Base-by-base conservation (phyloP, 768 basidiomycete species). In the Phlebiopsis gigantea region DNA sequence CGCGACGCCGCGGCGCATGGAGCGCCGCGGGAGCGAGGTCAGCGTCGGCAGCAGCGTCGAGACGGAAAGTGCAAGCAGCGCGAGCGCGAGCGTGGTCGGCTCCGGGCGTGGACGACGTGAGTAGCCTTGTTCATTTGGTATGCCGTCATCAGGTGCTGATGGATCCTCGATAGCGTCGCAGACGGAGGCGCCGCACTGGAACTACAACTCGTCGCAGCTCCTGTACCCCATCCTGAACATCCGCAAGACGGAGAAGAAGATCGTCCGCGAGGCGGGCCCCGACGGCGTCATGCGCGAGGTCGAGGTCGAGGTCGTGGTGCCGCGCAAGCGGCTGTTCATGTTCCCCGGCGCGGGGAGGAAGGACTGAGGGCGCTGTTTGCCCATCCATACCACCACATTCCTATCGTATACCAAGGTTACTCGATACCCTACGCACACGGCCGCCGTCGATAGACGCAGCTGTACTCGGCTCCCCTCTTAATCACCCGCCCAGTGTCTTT, bases 151-250 rank as follows among this genome's bases (percentile, higher is more conserved):
- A 48, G 50, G 21, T 55, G 45, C 46, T 28, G 46, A 30, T 41
- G 8, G 28, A 4, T 12, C 10, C 39, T 21, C 19, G 10, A 21
- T 31, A 51, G 31, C 50, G 22, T 39, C 30, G 12, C 30, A 51
- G 39, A 19, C 30, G 50, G 30, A 51, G 14, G 21, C 50, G n/a
- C 21, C 28, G 47, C 47, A 48, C 47, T 51, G 50, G 50, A 34
- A 39, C 21, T 88, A 87, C 1, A 89, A 88, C 63, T 53, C 61
- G 7, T 86, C 88, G 63, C 85, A 87, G 59, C 79, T 77, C 65
- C 87, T 83, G 2, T 90, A 89, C 62, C 82, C 84, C 15, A 72
- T 82, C 57, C 82, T 84, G 80, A 72, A 74, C 58, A 71, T 79
- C 34, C 81, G 79, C 44, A 77, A 77, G 71, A 84, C 74, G 67